A percentile compares a stretch with the other conserved stretches of the same genome.
Conservation (phyloP, 2,329 filamentous ascomycete species). For the Aaosphaeria pasadenensis region DNA sequence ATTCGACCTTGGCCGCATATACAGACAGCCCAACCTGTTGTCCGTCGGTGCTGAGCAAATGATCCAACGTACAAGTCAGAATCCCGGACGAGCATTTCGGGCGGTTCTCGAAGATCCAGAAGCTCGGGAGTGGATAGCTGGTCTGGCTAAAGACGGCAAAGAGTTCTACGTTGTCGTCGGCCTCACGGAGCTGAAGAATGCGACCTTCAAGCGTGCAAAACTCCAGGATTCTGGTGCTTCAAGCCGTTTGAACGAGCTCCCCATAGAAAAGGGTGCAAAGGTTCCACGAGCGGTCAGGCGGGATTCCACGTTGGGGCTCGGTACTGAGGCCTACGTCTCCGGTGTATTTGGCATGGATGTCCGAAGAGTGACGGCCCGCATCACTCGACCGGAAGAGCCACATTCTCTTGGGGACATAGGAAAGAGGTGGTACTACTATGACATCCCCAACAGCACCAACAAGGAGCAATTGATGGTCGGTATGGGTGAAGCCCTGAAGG, state of each 20-base stretch:
- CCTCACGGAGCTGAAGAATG: constrained; percentile 38
- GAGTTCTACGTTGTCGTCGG: constrained; percentile 34
- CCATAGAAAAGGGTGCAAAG: constrained; percentile 30
- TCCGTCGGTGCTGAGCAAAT: constrained; percentile 37
- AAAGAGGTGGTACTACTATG: constrained; percentile 32
- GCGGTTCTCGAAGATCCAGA: constrained; percentile 33
- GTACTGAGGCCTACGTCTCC: constrained; percentile 27
- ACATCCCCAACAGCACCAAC: constrained; percentile 20
- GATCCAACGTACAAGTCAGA: constrained; percentile 33
- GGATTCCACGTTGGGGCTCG: constrained; percentile 25
- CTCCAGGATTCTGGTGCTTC: constrained; percentile 35
- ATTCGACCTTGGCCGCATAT: constrained; percentile 36
- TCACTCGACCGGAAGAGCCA: constrained; percentile 32
- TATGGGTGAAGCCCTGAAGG: constrained; percentile 29
- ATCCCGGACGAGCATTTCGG: constrained; percentile 23
- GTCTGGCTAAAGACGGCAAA: constrained; percentile 23
- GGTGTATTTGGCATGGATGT: constrained; percentile 39
- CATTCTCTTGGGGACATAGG: constrained; percentile 29
- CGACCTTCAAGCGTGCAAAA: constrained; percentile 34
- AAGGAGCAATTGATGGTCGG: constrained; percentile 37
- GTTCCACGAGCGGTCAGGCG: constrained; percentile 29
- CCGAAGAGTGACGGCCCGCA: constrained; percentile 23
- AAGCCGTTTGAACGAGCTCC: constrained; percentile 28
- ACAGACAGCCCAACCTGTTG: constrained; percentile 35
- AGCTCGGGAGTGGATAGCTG: constrained; percentile 29